These are phyloP conservation scores for Grigorovia humatica DNA, from an alignment of 805 yeast species.

Conservation along the genomic window DNA sequence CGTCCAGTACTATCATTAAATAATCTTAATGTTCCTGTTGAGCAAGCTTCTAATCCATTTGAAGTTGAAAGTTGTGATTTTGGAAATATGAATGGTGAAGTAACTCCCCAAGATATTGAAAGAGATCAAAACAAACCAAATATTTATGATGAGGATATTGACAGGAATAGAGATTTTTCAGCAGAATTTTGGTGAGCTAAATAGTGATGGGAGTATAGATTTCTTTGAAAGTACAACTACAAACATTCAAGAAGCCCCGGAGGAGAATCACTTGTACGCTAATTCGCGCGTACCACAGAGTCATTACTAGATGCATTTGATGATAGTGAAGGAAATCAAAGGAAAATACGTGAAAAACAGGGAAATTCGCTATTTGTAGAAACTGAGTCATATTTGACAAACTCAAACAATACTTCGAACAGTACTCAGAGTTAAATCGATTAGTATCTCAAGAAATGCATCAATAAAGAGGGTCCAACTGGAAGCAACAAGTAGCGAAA, in stretches of 20 bases:
- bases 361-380: neutral
- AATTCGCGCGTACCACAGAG: neutral
- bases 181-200: neutral
- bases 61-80: neutral
- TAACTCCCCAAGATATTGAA: neutral
- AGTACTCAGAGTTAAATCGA: too few species aligned
- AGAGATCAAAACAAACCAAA: neutral
- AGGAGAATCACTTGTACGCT: neutral
- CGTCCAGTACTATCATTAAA: neutral
- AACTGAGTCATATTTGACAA: neutral
- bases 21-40: neutral
- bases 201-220: neutral
- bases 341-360: neutral
- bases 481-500: too few species aligned
- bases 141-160: neutral
- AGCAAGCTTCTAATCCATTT: neutral
- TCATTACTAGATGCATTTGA: constrained; percentile 1
- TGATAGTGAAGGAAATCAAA: neutral
- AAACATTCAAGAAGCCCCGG: neutral
- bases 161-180: neutral
- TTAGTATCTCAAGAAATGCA: too few species aligned
- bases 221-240: neutral
- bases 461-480: too few species aligned
- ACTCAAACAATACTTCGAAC: neutral
- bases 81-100: neutral